Evolutionary conservation across 345 rosid species (phyloP).

Genomic region (Excoecaria agallocha): DNA sequence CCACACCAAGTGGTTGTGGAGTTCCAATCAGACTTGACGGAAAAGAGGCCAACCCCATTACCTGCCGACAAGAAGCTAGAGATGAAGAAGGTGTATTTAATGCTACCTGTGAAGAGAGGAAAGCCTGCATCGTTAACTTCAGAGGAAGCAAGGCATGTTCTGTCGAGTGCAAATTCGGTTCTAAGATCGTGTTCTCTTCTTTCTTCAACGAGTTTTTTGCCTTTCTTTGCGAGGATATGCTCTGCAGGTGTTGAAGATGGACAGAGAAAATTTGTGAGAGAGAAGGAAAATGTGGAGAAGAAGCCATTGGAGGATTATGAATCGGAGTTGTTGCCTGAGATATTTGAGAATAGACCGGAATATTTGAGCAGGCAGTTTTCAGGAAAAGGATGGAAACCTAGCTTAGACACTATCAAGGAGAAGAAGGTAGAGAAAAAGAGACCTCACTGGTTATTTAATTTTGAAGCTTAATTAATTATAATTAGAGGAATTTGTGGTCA

Average conservation of each 20-base stretch:
- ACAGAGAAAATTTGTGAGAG: background rate
- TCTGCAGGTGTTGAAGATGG: slow-evolving; percentile 22
- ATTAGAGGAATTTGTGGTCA: no score
- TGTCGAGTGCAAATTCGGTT: slow-evolving; percentile 44
- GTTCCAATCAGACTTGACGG: slow-evolving; percentile 34
- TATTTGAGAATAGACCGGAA: slow-evolving; percentile 40
- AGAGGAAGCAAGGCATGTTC: slow-evolving; percentile 48
- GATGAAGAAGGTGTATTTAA: slow-evolving; percentile 47
- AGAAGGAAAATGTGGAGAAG: slow-evolving; percentile 14
- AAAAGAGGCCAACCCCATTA: slow-evolving; percentile 50
- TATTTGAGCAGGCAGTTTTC: slow-evolving; percentile 57
- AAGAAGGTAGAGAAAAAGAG: slow-evolving; percentile 50
- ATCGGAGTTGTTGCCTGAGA: slow-evolving; percentile 25
- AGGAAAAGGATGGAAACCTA: slow-evolving; percentile 86
- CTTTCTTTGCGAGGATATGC: slow-evolving; percentile 46
- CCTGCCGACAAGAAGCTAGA: slow-evolving; percentile 76
- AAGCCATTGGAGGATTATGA: slow-evolving; percentile 3
- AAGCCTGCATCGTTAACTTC: slow-evolving; percentile 39
- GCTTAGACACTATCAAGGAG: slow-evolving; percentile 72
- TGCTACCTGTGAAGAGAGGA: slow-evolving; percentile 59
- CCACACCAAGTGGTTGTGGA: slow-evolving; percentile 79
- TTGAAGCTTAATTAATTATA: slow-evolving; percentile 15
- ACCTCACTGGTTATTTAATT: slow-evolving; percentile 38
- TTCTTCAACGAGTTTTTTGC: slow-evolving; percentile 43
- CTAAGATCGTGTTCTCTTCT: slow-evolving; percentile 37